Percentiles rank a stretch among this genome's conserved stretches.
phyloP scores from a whole-genome alignment of 208 protist species.

The Herpetomonas tarakana region DNA sequence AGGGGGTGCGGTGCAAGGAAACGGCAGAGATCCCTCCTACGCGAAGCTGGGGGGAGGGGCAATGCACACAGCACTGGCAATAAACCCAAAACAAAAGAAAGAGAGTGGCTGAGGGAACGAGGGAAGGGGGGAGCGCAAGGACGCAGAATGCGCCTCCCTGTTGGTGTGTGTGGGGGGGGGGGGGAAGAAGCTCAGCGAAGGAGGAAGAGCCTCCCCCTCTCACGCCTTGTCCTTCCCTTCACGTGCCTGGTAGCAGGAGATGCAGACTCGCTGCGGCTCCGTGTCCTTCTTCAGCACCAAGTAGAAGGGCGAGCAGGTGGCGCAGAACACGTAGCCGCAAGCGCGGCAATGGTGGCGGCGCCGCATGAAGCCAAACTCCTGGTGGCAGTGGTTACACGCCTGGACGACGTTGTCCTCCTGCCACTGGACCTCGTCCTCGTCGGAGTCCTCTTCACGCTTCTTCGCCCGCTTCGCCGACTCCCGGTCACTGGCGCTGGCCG shows the following conservation, averaged over 20 bases:
- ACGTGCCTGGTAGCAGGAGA: conserved; percentile 45
- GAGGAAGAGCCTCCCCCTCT: no score
- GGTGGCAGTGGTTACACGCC: conserved; percentile 71
- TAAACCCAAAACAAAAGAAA: no score
- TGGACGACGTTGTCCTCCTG: conserved; percentile 70
- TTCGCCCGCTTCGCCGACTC: conserved; percentile 19
- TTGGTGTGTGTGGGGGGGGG: no score
- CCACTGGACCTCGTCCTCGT: conserved; percentile 72
- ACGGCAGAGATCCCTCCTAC: no score
- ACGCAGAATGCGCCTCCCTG: no score
- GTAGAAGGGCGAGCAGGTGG: conserved; percentile 56
- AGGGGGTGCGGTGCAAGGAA: no score
- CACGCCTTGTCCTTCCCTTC: conserved; percentile 26
- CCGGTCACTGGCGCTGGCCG: conserved; percentile 4
- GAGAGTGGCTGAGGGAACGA: no score
- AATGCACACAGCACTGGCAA: no score
- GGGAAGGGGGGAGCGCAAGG: no score
- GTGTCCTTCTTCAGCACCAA: conserved; percentile 36
- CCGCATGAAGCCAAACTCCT: conserved; percentile 59
- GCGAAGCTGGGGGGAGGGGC: no score
- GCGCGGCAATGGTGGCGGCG: conserved; percentile 80
- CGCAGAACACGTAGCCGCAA: conserved; percentile 87
- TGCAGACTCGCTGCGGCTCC: conserved; percentile 53
- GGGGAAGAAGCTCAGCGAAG: no score
- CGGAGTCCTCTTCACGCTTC: conserved; percentile 37